phyloP scores from a whole-genome alignment of 129 eudicot genomes.

The Solidago caesia region DNA sequence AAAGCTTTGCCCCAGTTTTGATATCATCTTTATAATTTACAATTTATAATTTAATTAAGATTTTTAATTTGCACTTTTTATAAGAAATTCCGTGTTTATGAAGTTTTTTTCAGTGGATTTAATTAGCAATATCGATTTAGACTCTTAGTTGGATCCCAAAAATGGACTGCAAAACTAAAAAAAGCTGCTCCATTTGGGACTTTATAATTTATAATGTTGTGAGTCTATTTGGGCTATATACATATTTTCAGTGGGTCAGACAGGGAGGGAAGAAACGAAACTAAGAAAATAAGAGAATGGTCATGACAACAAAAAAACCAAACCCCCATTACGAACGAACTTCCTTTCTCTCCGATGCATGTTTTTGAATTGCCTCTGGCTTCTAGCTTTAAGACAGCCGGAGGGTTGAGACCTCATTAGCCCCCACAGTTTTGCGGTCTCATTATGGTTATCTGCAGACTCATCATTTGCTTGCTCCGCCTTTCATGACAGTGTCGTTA shows the following conservation, averaged over 20 bases:
- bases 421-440: too few relatives aligned
- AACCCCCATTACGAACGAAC: too few relatives aligned
- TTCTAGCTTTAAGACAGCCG: too few relatives aligned
- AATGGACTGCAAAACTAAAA: not conserved
- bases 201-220: not conserved
- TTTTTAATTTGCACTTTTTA: not conserved
- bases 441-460: too few relatives aligned
- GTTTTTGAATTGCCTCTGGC: too few relatives aligned
- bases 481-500: too few relatives aligned
- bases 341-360: too few relatives aligned
- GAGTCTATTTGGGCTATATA: not conserved
- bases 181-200: not conserved
- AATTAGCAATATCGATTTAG: not conserved
- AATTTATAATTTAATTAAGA: not conserved
- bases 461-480: too few relatives aligned
- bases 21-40: not conserved
- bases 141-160: not conserved
- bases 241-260: not conserved
- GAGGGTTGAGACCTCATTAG: too few relatives aligned
- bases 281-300: not conserved
- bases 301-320: too few relatives aligned
- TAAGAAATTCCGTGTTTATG: not conserved
- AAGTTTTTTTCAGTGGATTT: not conserved
- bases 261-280: too few relatives aligned
- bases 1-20: slow-evolving; percentile 5